Evolutionary conservation across 495 filamentous ascomycete genomes (phyloP), one percentile per base, ranked within the genome.

Genomic region (Hypoxylon crocopeplum): DNA sequence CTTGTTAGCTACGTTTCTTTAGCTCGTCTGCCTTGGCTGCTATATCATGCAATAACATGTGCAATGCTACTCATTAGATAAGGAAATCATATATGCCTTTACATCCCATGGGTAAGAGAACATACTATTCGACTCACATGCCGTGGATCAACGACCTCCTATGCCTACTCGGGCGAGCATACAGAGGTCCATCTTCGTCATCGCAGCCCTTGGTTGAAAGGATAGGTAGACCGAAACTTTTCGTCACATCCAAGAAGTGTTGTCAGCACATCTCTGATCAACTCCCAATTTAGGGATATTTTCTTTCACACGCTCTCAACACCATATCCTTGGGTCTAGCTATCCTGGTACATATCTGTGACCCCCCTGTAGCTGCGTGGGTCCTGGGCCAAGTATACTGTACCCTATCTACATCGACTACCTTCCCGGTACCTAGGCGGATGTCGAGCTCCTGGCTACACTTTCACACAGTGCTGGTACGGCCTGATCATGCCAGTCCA

Each of bases 271-370:
- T 40, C 42, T 54, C 17, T 44, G 41, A 51, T 52, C 48, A 49
- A 39, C 54, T 45, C 21, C 32, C 41, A 58, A 56, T 58, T 57
- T 57, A 64, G 53, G 54, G 60, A 58, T 55, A 50, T 59, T 53
- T 33, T 53, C 48, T 54, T 49, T 54, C 54, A 64, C 49, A 64
- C 49, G 41, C 38, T 46, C 16, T 54, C 54, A 48, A 64, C 38
- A 36, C 60, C 60, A 59, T 64, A 54, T 40, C 54, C 60, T 59
- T 64, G 60, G 60, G 60, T 64, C 54, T 15, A 20, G 19, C 13
- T 32, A 64, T 44, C 61, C 61, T 59, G 61, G 55, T 59, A 55
- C 19, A 41, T 47, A 51, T 45, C 55, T 48, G 40, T 49, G 33
- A 38, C 45, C 45, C 49, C 54, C n/a, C n/a, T 64, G 60, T 39